Base-by-base conservation (phyloP, 495 filamentous ascomycete genomes). In the Letharia columbiana region DNA sequence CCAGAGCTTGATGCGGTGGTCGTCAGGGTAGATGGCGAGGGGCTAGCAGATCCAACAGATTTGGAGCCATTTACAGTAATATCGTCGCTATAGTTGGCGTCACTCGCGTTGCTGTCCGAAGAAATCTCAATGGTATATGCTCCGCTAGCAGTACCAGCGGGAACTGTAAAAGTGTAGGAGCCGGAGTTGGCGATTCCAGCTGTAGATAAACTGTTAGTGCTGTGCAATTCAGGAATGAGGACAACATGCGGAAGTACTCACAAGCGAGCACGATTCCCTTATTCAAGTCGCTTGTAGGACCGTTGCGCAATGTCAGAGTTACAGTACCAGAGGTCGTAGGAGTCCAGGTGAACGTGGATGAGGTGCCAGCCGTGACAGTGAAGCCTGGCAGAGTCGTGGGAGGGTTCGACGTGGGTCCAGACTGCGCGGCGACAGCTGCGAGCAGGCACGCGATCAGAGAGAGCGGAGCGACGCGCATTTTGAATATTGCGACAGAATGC, bases 71-170 rank as follows among this genome's bases (percentile, higher is more conserved):
- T 71, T 40, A 89, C 78, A 37, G 74, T 71, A 75, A 89, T 88
- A 42, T 76, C 78, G 9, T 83, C 82, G 28, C 83, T 80, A 76
- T 84, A 89, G 77, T 89, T 88, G 73, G 74, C 73, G 56, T 79
- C 64, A 61, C 64, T 63, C 5, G 74, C 40, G 70, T 85, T 72
- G 6, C 57, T 60, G 59, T 61, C 84, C 67, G 76, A 71, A 67
- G 83, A 72, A 65, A 87, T 89, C 69, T 85, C 75, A 63, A 88
- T 77, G 42, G 85, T 81, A 77, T 87, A 87, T 33, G 71, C 71
- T 65, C 79, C 75, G 66, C 72, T 74, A 44, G 74, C 73, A 59
- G 83, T 73, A 60, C 75, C 64, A 58, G 75, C 63, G 52, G 78
- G 76, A 11, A 81, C 75, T n/a, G 74, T 75, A 82, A 85, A 87